Base-by-base conservation (phyloP, 202 grass and related monocot genomes). In the Setaria italica region DNA sequence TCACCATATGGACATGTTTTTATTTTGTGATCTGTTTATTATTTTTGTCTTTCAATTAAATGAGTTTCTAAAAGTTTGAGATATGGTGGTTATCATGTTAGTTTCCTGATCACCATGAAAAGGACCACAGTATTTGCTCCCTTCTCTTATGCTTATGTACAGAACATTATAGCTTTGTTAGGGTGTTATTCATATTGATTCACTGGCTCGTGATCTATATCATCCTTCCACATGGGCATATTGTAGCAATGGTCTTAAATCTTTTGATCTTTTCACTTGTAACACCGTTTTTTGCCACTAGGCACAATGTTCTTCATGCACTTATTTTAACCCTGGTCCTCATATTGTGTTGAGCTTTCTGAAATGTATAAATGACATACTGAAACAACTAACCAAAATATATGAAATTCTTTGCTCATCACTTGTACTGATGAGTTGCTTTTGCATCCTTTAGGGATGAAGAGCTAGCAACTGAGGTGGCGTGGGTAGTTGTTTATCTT, bases 401-500 rank as follows among this genome's bases (percentile, higher is more conserved):
- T 80, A 62, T 80, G 0, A 8, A 59, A 70, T 50, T 64, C 30
- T 80, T 89, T 72, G 16, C 21, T 74, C 20, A 72, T 70, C 16
- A 51, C 14, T 85, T 11, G 55, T 68, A 63, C 9, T 77, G 45
- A 47, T 83, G 56, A 63, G 59, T 83, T 66, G 62, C 3, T 78
- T 62, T 75, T 83, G 76, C 30, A 79, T 70, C 21, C 78, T 87
- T 86, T 73, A 99, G 97, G 76, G 94, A 97, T 76, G 94, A 99
- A 80, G 94, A 97, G 54, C 59, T 99, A 30, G 92, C 85, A 71
- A 99, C 92, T 75, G 97, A 99, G 91, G 94, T 99, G 73, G 94
- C 94, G 11, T 99, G 97, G 97, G 90, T 99, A 58, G 84, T 99
- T 19, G 93, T 99, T 9, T 99, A 99, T 92, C 86, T 99, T 67